A percentile compares a stretch with the other conserved stretches of the same genome.
Evolutionary conservation across 2,329 filamentous ascomycete genomes (phyloP).

Genomic region (Aureobasidium namibiae): DNA sequence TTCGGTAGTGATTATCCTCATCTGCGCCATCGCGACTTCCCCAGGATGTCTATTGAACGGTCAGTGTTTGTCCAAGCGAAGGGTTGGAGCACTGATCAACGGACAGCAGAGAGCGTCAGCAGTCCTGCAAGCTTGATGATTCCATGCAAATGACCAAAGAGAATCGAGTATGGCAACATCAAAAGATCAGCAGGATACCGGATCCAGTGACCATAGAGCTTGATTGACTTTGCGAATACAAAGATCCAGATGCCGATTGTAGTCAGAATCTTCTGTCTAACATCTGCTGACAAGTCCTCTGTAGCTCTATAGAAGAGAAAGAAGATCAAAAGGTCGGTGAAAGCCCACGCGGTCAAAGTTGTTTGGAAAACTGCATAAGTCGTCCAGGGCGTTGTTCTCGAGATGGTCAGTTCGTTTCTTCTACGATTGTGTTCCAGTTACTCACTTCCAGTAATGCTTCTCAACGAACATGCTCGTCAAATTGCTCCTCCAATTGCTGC

Average conservation of each 20-base stretch:
- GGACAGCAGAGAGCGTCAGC: conserved; percentile 47
- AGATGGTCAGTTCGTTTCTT: conserved; percentile 5
- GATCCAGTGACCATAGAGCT: conserved; percentile 77
- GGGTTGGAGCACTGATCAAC: not conserved
- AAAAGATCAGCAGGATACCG: conserved; percentile 74
- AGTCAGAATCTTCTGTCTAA: conserved; percentile 44
- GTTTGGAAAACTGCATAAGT: conserved; percentile 89
- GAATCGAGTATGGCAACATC: conserved; percentile 73
- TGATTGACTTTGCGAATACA: conserved; percentile 83
- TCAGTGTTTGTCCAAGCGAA: not conserved
- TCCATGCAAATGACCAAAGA: conserved; percentile 90
- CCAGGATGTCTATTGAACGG: conserved; percentile 69
- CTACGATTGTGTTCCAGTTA: not conserved
- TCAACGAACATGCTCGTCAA: conserved; percentile 82
- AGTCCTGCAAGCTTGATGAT: conserved; percentile 86
- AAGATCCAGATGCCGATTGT: conserved; percentile 61
- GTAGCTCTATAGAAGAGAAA: conserved; percentile 63
- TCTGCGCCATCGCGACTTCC: conserved; percentile 89
- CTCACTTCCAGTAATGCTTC: conserved; percentile 79
- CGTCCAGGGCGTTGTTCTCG: conserved; percentile 83
- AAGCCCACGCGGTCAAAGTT: conserved; percentile 81
- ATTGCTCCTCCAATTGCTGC: conserved; percentile 97
- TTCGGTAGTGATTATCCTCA: conserved; percentile 66
- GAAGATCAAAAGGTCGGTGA: conserved; percentile 69
- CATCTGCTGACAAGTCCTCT: conserved; percentile 28